Base-by-base conservation (phyloP, 1,139 yeast genomes). In the Zhuliangozyma parablackwelliae region DNA sequence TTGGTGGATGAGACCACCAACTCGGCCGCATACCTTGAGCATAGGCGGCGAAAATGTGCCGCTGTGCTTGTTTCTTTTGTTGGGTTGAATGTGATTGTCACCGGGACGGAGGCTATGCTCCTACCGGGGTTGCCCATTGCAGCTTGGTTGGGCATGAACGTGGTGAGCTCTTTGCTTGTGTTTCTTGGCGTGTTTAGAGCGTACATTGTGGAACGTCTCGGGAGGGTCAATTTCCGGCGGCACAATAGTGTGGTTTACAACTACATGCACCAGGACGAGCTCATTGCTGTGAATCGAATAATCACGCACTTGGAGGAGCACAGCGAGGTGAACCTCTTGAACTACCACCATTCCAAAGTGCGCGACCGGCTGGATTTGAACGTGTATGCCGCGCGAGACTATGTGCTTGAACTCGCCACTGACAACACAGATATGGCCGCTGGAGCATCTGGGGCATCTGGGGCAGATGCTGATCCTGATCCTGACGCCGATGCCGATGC, bases 261-360 rank as follows among this genome's bases (percentile, higher is more conserved):
- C 9, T 46, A 50, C 32, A 30, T 48, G 4, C 61, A 61, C 39
- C 48, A 51, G n/a, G 54, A 57, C 7, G 72, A 66, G 41, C 43
- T 65, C 6, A 35, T 53, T 2, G 39, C 55, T 5, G 48, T 63
- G 9, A 65, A 65, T 42, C 53, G 60, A 36, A 56, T 66, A 12
- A 50, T 68, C 31, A 57, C 60, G 4, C 65, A 63, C 42, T 67
- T 61, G 37, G 73, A 69, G 41, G 74, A 69, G 47, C 59, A 58
- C 43, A 57, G 59, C 41, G 75, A 69, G 40, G 51, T 65, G 29
- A 68, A 68, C 38, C 51, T 65, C 6, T 53, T 57, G 28, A 69
- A 69, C 40, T 69, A 54, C 44, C 75, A 69, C 44, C 55, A 51
- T 28, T 61, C 68, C 31, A 50, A 57, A 33, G 64, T 65, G 1